phyloP scores from a whole-genome alignment of 345 rosid genomes.

The Reutealis trisperma region DNA sequence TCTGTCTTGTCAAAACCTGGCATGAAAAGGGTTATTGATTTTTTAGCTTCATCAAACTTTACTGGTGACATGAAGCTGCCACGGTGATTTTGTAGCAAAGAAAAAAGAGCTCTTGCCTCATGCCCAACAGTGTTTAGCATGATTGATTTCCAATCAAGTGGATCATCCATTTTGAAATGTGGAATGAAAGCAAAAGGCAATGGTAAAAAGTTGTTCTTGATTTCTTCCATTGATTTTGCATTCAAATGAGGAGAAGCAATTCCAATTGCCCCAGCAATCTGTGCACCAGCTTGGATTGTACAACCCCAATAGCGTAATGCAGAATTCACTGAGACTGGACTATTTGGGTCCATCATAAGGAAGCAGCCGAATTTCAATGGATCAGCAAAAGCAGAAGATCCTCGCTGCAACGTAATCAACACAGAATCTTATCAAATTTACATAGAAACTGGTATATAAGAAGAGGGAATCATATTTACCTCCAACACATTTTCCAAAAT shows the following conservation, averaged over 20 bases:
- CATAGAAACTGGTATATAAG: slow-evolving; percentile 1
- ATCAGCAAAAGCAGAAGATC: slow-evolving; percentile 26
- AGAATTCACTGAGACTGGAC: slow-evolving; percentile 53
- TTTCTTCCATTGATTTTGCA: slow-evolving; percentile 29
- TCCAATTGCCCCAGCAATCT: slow-evolving; percentile 67
- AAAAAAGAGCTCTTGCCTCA: slow-evolving; percentile 53
- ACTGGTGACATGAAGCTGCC: slow-evolving; percentile 44
- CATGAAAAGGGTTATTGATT: slow-evolving; percentile 73
- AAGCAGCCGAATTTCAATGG: slow-evolving; percentile 41
- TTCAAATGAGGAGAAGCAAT: slow-evolving; percentile 33
- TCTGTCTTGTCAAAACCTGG: slow-evolving; percentile 93
- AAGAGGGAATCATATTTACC: slow-evolving; percentile 43
- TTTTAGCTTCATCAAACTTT: slow-evolving; percentile 54
- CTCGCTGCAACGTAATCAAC: slow-evolving; percentile 36
- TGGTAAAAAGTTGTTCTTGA: slow-evolving; percentile 55
- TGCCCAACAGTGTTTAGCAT: slow-evolving; percentile 39
- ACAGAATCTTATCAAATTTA: slow-evolving; percentile 6
- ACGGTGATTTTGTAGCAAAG: slow-evolving; percentile 29
- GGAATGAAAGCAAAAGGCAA: slow-evolving; percentile 65
- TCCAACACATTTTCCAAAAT: slow-evolving; percentile 59
- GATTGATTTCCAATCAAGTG: slow-evolving; percentile 62
- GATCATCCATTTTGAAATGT: slow-evolving; percentile 31
- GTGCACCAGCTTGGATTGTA: slow-evolving; percentile 75
- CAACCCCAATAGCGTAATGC: slow-evolving; percentile 86
- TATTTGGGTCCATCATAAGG: slow-evolving; percentile 73